phyloP scores from a whole-genome alignment of 176 grass and related monocot genomes.

The Eragrostis nindensis region DNA sequence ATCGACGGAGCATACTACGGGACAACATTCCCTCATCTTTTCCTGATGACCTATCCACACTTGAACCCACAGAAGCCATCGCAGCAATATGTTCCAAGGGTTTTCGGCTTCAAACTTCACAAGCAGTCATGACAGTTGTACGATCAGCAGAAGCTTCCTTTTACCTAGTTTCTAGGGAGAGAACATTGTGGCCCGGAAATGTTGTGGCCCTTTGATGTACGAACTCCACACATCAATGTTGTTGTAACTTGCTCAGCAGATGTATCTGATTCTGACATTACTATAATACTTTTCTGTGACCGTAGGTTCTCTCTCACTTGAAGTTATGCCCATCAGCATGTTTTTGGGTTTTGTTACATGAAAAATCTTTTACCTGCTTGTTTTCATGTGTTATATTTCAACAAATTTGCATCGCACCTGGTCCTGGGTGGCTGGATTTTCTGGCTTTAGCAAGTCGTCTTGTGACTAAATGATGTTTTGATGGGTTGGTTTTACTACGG shows the following conservation, averaged over 20 bases:
- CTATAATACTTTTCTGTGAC: slow-evolving; percentile 29
- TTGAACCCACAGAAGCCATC: slow-evolving; percentile 91
- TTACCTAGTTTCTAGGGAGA: slow-evolving; percentile 49
- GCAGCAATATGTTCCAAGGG: slow-evolving; percentile 73
- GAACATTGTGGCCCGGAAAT: slow-evolving; percentile 43
- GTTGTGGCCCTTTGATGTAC: slow-evolving; percentile 39
- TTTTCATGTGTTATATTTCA: neutral
- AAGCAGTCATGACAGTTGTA: slow-evolving; percentile 65
- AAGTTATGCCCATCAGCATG: slow-evolving; percentile 10
- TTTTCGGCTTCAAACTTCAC: slow-evolving; percentile 93
- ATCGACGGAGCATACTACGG: slow-evolving; percentile 94
- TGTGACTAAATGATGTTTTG: neutral
- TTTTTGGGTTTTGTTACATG: neutral
- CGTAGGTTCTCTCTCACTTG: slow-evolving; percentile 19
- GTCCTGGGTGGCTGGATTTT: neutral
- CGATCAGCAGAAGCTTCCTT: slow-evolving; percentile 25
- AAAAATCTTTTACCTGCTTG: neutral
- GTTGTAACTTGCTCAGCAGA: slow-evolving; percentile 36
- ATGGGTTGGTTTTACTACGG: neutral
- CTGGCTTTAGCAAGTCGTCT: neutral
- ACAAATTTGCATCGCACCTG: neutral
- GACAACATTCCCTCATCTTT: slow-evolving; percentile 93
- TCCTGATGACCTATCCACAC: slow-evolving; percentile 93
- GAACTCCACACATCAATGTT: slow-evolving; percentile 25
- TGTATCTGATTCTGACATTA: slow-evolving; percentile 42